Evolutionary conservation across 2,329 filamentous ascomycete genomes (phyloP), one percentile per base, ranked within the genome.

Genomic region (Colletotrichum salicis): DNA sequence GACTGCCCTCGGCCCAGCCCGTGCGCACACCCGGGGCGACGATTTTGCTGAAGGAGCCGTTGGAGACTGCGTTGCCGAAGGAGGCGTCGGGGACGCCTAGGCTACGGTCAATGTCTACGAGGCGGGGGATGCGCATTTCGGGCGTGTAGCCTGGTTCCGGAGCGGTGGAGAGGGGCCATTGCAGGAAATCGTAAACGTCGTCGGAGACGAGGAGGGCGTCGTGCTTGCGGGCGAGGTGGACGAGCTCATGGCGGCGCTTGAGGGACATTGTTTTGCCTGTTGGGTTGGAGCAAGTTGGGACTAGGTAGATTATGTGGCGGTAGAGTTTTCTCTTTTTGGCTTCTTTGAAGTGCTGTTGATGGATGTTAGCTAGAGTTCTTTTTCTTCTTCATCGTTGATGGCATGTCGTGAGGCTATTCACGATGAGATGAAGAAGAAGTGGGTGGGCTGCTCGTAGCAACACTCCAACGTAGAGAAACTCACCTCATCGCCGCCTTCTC

Each of bases 161-260:
- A 3, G 72, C 51, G 4, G 48, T 64, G 24, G 62, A 72, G 29
- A 82, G 78, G 2, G 89, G 88, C 94, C 95, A 98, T 79, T 95
- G 93, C 5, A 98, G 86, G 75, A 96, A 92, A 80, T 98, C 96
- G 79, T 99, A 99, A 11, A 98, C 95, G 80, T 99, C 96, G 82
- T 98, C 96, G 60, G 90, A 90, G 33, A 98, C 87, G 67, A 98
- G 82, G n/a, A 98, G 87, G 7, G 94, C 94, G 79, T 98, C 91
- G 79, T 92, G 90, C 70, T 91, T 86, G 68, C 96, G 88, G 0
- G 96, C 96, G 7, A 98, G 82, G n/a, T 85, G 84, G 29, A 98
- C 90, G 4, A 98, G 86, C 12, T 85, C 85, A 74, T 91, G 83
- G 4, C 96, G 89, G 33, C 92, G 88, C 22, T 82, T 79, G 4